Evolutionary conservation across 169 alveolate genomes (phyloP).

Genomic region (Plasmodium yoelii): DNA sequence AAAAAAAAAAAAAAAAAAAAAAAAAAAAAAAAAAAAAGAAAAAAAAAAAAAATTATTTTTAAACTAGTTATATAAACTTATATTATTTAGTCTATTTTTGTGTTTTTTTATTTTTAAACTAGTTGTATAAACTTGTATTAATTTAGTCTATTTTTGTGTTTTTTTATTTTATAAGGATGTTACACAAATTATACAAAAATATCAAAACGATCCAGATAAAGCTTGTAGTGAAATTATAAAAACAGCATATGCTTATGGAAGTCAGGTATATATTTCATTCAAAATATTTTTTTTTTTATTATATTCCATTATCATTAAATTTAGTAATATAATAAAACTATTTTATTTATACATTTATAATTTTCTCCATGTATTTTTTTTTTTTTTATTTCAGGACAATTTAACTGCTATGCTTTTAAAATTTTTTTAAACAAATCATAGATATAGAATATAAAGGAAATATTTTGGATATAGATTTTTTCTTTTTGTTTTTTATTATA

Average conservation of each 20-base stretch:
- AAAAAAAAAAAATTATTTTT: too few species aligned
- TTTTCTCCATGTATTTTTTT: too few species aligned
- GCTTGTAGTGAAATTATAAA: constrained; percentile 75
- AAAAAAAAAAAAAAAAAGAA: too few species aligned
- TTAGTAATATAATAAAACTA: neutral
- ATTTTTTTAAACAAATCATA: constrained; percentile 8
- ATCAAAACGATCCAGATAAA: constrained; percentile 70
- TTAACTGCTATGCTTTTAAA: constrained; percentile 65
- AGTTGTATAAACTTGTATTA: neutral
- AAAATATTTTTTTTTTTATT: neutral
- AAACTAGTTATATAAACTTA: too few species aligned
- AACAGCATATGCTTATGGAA: constrained; percentile 68
- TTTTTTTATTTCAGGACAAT: constrained; percentile 29
- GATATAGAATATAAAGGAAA: neutral
- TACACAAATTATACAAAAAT: constrained; percentile 46
- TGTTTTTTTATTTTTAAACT: neutral
- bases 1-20: too few species aligned
- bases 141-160: too few species aligned
- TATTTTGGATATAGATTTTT: neutral
- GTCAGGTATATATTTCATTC: constrained; percentile 31
- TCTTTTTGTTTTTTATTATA: neutral
- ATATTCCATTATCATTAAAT: neutral
- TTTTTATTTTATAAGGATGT: constrained; percentile 22
- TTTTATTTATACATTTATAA: neutral
- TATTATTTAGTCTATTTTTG: too few species aligned